These are phyloP conservation scores for Penicillium arizonense DNA, from an alignment of 495 filamentous ascomycete genomes.

Conservation along the genomic window DNA sequence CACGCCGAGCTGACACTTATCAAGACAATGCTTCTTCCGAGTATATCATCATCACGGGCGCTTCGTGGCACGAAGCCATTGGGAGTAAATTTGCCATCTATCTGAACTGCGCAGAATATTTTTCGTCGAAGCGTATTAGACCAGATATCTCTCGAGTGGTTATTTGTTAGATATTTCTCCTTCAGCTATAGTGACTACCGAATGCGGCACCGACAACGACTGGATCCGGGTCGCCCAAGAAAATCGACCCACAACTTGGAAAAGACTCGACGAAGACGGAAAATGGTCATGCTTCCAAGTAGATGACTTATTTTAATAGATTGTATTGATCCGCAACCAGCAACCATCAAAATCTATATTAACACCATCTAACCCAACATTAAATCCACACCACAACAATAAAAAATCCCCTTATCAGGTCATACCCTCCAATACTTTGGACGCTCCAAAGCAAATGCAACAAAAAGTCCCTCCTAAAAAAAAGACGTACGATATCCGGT, in stretches of 20 bases:
- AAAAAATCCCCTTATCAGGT: background rate
- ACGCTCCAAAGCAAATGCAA: background rate
- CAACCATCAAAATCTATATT: slow-evolving; percentile 1
- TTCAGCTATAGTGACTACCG: background rate
- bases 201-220: slow-evolving; percentile 5
- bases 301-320: background rate
- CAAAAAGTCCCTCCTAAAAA: background rate
- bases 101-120: too few relatives aligned
- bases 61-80: too few relatives aligned
- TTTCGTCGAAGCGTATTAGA: too few relatives aligned
- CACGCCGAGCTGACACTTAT: too few relatives aligned
- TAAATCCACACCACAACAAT: background rate
- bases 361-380: background rate
- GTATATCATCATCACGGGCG: too few relatives aligned
- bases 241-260: background rate
- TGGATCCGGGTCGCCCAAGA: background rate
- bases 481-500: background rate
- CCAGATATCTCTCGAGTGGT: too few relatives aligned
- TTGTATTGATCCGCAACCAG: background rate
- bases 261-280: slow-evolving; percentile 10
- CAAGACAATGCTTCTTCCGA: too few relatives aligned
- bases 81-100: too few relatives aligned
- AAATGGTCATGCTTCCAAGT: background rate
- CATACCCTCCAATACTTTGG: background rate
- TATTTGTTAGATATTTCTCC: too few relatives aligned